Evolutionary conservation across 2,329 filamentous ascomycete genomes (phyloP), one percentile per base, ranked within the genome.

Genomic region (Diaporthe sp.): DNA sequence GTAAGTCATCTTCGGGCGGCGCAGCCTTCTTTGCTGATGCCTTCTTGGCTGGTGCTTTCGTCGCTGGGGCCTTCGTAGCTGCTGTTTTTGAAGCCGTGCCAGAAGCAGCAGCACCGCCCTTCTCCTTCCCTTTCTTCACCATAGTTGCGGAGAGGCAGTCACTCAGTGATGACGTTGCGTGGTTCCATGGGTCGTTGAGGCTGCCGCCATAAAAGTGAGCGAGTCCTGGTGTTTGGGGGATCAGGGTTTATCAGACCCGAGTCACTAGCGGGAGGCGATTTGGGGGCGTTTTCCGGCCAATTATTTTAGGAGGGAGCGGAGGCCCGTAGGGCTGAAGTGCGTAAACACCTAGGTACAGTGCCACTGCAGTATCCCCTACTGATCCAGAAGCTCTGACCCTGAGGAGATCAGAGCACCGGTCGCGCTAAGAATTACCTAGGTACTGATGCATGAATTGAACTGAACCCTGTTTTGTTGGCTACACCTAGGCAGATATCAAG

Each of bases 61-160:
- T 84, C 65, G 82, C 79, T 46, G 82, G 79, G 61, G 79, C 51
- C n/a, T 74, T 74, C 0, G 61, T 7, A 1, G 60, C 51, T n/a
- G 65, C 25, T 28, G 57, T 46, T 44, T 73, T 68, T 34, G 75
- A 65, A 25, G 77, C 31, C 6, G 78, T 42, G 5, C 76, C 74
- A 60, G 79, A 78, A 51, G 84, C 80, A 67, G 86, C 82, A 68
- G 85, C 80, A 65, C 84, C 80, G 75, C 83, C 85, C 83, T 89
- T 89, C 55, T 84, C 87, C 78, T 91, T 90, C 44, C 86, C 87
- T 80, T 90, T 90, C 80, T 89, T 90, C 46, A 84, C 87, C 88
- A 89, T 89, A 46, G 74, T 78, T 28, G 39, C 31, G 42, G 28
- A 28, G 31, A 53, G 46, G 15, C 31, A 42, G 4, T 42, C 65